Percentiles rank a stretch among this genome's conserved stretches.
These are phyloP conservation scores for Fusarium nisikadoi DNA, from an alignment of 2,329 filamentous ascomycete species.

Conservation along the genomic window DNA sequence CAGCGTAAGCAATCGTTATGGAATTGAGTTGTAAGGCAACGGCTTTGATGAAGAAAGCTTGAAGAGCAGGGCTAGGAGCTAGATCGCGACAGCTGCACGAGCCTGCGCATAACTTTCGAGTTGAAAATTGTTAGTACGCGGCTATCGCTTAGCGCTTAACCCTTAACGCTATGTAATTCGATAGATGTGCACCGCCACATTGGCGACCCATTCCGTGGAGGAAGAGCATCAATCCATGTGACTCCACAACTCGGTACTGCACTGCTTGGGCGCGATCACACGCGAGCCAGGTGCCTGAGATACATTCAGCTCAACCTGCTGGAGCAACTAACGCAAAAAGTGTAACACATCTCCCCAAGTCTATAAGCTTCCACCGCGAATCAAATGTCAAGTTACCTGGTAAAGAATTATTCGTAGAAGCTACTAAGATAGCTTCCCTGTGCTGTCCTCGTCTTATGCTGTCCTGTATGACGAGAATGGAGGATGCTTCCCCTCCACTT, in stretches of 20 bases:
- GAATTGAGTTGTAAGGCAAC: slow-evolving; percentile 27
- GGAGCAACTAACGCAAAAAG: neutral
- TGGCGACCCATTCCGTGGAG: neutral
- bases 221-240: neutral
- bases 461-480: neutral
- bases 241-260: neutral
- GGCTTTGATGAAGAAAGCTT: slow-evolving; percentile 11
- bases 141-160: slow-evolving; percentile 30
- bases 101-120: slow-evolving; percentile 18
- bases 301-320: neutral
- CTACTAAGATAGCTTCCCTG: neutral
- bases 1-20: slow-evolving; percentile 8
- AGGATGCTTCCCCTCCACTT: neutral
- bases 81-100: slow-evolving; percentile 28
- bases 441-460: neutral
- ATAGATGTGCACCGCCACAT: slow-evolving; percentile 27
- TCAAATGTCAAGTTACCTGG: neutral
- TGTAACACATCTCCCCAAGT: neutral
- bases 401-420: neutral
- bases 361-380: too few relatives aligned
- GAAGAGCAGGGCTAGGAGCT: slow-evolving; percentile 30
- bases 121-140: slow-evolving; percentile 30
- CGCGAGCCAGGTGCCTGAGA: neutral
- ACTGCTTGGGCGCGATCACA: neutral
- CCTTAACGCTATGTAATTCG: slow-evolving; percentile 2